Conservation (phyloP, 2,329 filamentous ascomycete species). For the Parastagonospora nodorum region DNA sequence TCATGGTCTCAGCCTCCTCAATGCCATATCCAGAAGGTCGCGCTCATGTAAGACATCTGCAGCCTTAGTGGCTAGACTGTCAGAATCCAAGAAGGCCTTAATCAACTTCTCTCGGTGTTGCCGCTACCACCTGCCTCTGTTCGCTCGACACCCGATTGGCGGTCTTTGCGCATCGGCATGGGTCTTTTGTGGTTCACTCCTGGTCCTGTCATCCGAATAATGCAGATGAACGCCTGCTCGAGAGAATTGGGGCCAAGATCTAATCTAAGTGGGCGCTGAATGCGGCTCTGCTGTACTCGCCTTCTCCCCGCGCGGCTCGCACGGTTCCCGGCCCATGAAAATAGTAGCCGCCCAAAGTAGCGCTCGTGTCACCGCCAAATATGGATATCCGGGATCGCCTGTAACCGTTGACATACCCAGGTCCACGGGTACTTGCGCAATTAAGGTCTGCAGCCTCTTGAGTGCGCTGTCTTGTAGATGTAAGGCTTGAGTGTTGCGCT, state of each 20-base stretch:
- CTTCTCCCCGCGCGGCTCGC: slow-evolving; percentile 25
- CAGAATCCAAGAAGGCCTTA: slow-evolving; percentile 18
- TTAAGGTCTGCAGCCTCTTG: slow-evolving; percentile 10
- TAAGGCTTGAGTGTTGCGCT: slow-evolving; percentile 15
- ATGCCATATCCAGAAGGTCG: slow-evolving; percentile 27
- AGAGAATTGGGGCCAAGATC: slow-evolving; percentile 1
- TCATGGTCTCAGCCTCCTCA: slow-evolving; percentile 8
- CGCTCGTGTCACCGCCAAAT: slow-evolving; percentile 34
- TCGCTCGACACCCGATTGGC: slow-evolving; percentile 13
- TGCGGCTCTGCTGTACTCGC: slow-evolving; percentile 37
- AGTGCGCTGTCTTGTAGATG: slow-evolving; percentile 9
- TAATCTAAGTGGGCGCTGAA: slow-evolving; percentile 23
- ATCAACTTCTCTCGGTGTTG: slow-evolving; percentile 21
- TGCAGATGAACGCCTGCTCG: slow-evolving; percentile 1
- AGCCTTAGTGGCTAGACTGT: slow-evolving; percentile 16
- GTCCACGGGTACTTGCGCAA: slow-evolving; percentile 21
- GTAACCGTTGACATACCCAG: slow-evolving; percentile 16
- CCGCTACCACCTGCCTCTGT: slow-evolving; percentile 27
- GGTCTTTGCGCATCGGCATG: slow-evolving; percentile 16
- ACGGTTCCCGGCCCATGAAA: slow-evolving; percentile 20
- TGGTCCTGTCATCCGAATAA: neutral
- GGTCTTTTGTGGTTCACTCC: slow-evolving; percentile 4
- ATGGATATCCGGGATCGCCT: slow-evolving; percentile 17
- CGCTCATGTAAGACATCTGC: slow-evolving; percentile 18
- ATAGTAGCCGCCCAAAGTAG: slow-evolving; percentile 33